Percentiles rank a stretch among this genome's conserved stretches.
Conservation (phyloP, 164 flowering plant genomes). For the Brasenia schreberi region DNA sequence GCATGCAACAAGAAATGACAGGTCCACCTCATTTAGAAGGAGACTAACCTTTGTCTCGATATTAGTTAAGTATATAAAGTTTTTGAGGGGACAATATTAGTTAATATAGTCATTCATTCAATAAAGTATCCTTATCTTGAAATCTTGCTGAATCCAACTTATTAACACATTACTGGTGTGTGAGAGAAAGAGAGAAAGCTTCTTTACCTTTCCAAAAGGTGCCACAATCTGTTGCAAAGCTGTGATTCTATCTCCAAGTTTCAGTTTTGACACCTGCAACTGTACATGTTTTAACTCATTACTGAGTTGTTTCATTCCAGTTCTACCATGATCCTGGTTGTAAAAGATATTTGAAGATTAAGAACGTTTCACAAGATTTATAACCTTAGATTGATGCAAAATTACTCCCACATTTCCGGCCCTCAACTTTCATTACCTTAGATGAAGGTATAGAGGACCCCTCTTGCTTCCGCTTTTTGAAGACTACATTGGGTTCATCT, state of each 20-base stretch:
- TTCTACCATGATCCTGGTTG: not conserved
- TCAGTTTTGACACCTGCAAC: constrained; percentile 35
- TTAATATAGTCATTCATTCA: no score
- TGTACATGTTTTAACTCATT: not conserved
- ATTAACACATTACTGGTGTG: no score
- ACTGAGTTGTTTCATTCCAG: not conserved
- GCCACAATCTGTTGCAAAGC: constrained; percentile 76
- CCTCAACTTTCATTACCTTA: constrained; percentile 25
- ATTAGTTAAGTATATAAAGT: no score
- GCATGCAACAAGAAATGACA: not conserved
- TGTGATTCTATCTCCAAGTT: constrained; percentile 46
- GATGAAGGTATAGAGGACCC: constrained; percentile 26
- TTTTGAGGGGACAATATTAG: no score
- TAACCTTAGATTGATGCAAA: no score
- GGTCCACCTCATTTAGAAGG: not conserved
- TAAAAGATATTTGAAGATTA: not conserved
- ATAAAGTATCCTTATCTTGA: no score
- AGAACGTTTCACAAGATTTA: no score
- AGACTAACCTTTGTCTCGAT: not conserved
- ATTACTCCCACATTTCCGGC: not conserved
- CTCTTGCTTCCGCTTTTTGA: constrained; percentile 45
- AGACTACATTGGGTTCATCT: constrained; percentile 19
- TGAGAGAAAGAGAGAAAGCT: not conserved
- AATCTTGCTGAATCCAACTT: no score
- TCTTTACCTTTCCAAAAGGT: constrained; percentile 65